Percentiles rank a stretch among this genome's conserved stretches.
Evolutionary conservation across 1,284 basidiomycete species (phyloP).

Genomic region (Xerocomus nothofagi): DNA sequence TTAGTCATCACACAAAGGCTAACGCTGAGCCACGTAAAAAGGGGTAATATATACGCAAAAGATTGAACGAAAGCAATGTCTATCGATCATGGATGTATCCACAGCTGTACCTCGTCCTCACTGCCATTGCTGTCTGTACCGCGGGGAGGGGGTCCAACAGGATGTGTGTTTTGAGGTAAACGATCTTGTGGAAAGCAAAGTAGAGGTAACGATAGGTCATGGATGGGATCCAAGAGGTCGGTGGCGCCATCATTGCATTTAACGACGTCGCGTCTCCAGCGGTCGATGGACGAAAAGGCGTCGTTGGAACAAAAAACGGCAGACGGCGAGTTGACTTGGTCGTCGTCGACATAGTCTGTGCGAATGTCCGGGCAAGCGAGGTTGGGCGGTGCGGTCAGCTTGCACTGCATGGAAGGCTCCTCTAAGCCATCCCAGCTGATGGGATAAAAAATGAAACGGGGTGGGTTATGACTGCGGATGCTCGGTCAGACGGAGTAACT

Average conservation of each 20-base stretch:
- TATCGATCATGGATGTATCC: conserved; percentile 15
- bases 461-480: conserved; percentile 16
- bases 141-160: not conserved
- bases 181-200: conserved; percentile 16
- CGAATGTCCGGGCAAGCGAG: not conserved
- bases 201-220: conserved; percentile 11
- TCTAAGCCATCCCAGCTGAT: conserved; percentile 29
- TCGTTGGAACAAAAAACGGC: conserved; percentile 14
- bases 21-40: no score
- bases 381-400: not conserved
- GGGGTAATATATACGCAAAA: not conserved
- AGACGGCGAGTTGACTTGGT: conserved; percentile 1
- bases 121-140: not conserved
- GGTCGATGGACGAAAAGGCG: conserved; percentile 23
- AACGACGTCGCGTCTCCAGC: conserved; percentile 22
- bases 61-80: not conserved
- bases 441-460: conserved; percentile 27
- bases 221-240: conserved; percentile 21
- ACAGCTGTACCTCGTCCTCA: conserved; percentile 16
- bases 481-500: not conserved
- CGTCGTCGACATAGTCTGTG: conserved; percentile 4
- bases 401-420: not conserved
- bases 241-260: conserved; percentile 1
- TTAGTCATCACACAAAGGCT: conserved; percentile 21
- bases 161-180: not conserved